Evolutionary conservation across 139 green algal genomes (phyloP), one percentile per base, ranked within the genome.

Genomic region (Chlamydomonas sp.): DNA sequence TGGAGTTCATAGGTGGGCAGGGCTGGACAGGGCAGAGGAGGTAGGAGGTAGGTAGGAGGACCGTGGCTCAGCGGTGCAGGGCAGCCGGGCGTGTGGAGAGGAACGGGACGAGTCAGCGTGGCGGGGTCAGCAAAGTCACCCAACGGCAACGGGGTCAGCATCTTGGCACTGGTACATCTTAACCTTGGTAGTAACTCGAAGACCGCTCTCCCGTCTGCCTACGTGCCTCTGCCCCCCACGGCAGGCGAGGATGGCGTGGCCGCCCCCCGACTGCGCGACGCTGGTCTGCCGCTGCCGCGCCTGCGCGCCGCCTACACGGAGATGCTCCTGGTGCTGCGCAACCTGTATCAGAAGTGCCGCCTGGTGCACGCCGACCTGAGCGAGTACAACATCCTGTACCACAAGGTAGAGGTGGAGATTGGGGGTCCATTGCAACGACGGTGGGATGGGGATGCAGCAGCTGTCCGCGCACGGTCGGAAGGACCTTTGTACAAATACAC

Each of bases 351-450:
- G 85, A 93, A 96, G 76, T 99, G 96, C 92, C 88, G 91, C 16
- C 95, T 99, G 77, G 98, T 99, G 85, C 98, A 99, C 87, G 98
- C 93, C 15, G 98, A 99, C 90, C 94, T 99, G 20, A 97, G 92
- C 75, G 98, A 99, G 92, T 99, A 99, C 94, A 99, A 99, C 93
- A 97, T 99, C 80, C 92, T 99, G 18, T 94, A 95, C 63, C 87
- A 96, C 63, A 89, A 97, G 90, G 95, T 96, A 71, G 31, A 49
- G 31, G 31, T 49, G 20, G 72, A 16, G 64, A 18, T 72, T 12
- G 10, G 31, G 7, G n/a, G 8, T 31, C 20, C 10, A 69, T 49
- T 49, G 31, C 31, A 49, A 49, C 31, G 31, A 49, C 31, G 31
- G 76, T 57, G 63, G 76, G 49, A 80, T 80, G 76, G 76, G 20